These are phyloP conservation scores for Aspergillus bombycis DNA, from an alignment of 2,329 filamentous ascomycete genomes.

Conservation along the genomic window DNA sequence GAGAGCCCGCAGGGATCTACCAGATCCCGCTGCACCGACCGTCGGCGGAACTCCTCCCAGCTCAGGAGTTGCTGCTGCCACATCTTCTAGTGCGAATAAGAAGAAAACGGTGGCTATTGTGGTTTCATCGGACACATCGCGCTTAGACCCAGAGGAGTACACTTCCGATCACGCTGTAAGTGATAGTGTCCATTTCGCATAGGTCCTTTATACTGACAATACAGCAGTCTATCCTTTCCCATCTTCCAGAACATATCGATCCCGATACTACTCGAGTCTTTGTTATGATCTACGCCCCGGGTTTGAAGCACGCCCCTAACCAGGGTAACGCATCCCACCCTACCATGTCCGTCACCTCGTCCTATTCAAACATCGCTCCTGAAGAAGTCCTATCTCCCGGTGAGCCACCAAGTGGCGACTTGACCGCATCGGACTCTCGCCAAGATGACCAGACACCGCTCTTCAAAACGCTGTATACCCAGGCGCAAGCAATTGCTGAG, in stretches of 20 bases:
- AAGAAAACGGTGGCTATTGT: constrained; percentile 85
- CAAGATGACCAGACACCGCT: constrained; percentile 55
- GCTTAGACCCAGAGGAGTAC: constrained; percentile 60
- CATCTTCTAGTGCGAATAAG: constrained; percentile 45
- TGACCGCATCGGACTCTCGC: constrained; percentile 41
- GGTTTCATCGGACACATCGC: constrained; percentile 73
- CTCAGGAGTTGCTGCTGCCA: constrained; percentile 39
- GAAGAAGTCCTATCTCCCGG: constrained; percentile 60
- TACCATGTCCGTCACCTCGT: constrained; percentile 71
- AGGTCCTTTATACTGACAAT: constrained; percentile 13
- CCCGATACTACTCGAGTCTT: constrained; percentile 76
- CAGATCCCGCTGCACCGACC: constrained; percentile 23
- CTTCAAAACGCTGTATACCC: constrained; percentile 78
- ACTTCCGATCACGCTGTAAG: constrained; percentile 80
- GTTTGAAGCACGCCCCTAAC: constrained; percentile 64
- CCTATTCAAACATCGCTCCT: constrained; percentile 82
- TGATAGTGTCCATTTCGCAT: constrained; percentile 20
- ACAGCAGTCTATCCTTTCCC: constrained; percentile 77
- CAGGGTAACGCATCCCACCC: constrained; percentile 53
- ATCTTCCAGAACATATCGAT: constrained; percentile 79
- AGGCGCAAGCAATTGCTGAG: constrained; percentile 78
- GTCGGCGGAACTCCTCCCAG: constrained; percentile 36
- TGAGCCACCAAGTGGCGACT: constrained; percentile 54
- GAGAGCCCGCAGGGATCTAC: constrained; percentile 49
- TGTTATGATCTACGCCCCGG: constrained; percentile 85